A percentile compares a stretch with the other conserved stretches of the same genome.
phyloP scores from a whole-genome alignment of 1,284 basidiomycete genomes.

The Cystobasidium sp. region DNA sequence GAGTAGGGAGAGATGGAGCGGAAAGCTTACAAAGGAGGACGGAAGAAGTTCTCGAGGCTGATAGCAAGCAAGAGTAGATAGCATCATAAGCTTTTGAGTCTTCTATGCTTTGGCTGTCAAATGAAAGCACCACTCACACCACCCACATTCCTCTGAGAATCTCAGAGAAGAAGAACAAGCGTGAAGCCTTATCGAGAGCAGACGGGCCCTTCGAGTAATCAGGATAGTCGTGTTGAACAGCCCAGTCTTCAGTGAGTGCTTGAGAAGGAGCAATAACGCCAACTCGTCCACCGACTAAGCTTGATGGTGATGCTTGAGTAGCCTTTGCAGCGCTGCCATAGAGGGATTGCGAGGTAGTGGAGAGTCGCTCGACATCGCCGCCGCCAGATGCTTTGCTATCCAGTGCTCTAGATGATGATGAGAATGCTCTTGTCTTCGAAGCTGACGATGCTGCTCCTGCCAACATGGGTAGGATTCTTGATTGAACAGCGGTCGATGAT shows the following conservation, averaged over 20 bases:
- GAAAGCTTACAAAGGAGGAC: constrained; percentile 27
- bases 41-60: constrained; percentile 51
- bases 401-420: constrained; percentile 8
- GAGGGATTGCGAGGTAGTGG: background rate
- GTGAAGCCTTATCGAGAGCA: constrained; percentile 92
- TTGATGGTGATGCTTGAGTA: constrained; percentile 10
- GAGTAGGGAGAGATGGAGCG: constrained; percentile 15
- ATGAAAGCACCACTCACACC: constrained; percentile 85
- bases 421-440: constrained; percentile 23
- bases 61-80: background rate
- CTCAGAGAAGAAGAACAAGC: constrained; percentile 98
- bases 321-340: constrained; percentile 31
- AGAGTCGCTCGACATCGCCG: constrained; percentile 26
- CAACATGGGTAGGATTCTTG: constrained; percentile 36
- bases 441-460: constrained; percentile 1
- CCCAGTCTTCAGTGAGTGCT: constrained; percentile 35
- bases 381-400: background rate
- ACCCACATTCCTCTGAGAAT: constrained; percentile 99
- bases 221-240: constrained; percentile 38
- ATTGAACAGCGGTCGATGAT: constrained; percentile 7
- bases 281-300: constrained; percentile 28
- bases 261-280: constrained; percentile 37
- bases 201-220: constrained; percentile 67
- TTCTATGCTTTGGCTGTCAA: constrained; percentile 54
- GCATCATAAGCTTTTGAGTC: background rate